Evolutionary conservation across 768 basidiomycete genomes (phyloP), one percentile per base, ranked within the genome.

Genomic region (Leucosporidium scottii): DNA sequence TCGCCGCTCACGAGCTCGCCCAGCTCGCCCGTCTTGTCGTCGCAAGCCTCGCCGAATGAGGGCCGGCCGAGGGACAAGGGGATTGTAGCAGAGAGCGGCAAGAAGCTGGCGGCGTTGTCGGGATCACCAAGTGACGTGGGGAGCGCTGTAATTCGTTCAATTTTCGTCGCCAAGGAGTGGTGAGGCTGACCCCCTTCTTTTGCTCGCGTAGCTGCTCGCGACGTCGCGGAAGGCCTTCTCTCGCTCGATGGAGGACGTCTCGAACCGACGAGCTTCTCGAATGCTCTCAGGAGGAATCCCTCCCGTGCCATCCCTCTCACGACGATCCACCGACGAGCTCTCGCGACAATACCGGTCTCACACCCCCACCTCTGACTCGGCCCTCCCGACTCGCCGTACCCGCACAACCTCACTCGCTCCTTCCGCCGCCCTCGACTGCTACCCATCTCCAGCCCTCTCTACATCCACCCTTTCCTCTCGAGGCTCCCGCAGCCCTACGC

Each of bases 201-300:
- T 21, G 21, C 8, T 23, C 31, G 3, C 30, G 18, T 31, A 56
- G 55, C 55, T 56, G 18, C 15, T 31, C 23, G n/a, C 39, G 12
- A 60, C 59, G 39, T 25, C 39, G 27, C n/a, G n/a, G 13, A 60
- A 60, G 39, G 25, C 12, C 39, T 60, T 60, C 30, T 60, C 59
- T 18, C 59, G 59, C 48, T 60, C 59, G 18, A 39, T 60, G 23
- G 59, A 60, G 48, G 59, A 60, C 39, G n/a, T 60, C 28, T 60
- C 59, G 39, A 44, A 44, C 12, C 31, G 55, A 20, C 30, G 21
- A 20, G 21, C 55, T 9, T 31, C 30, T 34, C 55, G 21, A 9
- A 10, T 31, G 13, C 8, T 21, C 21, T 8, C 23, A 21, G 55
- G 34, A 34, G 55, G 18, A 21, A 21, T 31, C 4, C 55, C 55